Percentiles rank a stretch among this genome's conserved stretches.
Conservation (phyloP, 257 asterid genomes). For the Solanum peruvianum region DNA sequence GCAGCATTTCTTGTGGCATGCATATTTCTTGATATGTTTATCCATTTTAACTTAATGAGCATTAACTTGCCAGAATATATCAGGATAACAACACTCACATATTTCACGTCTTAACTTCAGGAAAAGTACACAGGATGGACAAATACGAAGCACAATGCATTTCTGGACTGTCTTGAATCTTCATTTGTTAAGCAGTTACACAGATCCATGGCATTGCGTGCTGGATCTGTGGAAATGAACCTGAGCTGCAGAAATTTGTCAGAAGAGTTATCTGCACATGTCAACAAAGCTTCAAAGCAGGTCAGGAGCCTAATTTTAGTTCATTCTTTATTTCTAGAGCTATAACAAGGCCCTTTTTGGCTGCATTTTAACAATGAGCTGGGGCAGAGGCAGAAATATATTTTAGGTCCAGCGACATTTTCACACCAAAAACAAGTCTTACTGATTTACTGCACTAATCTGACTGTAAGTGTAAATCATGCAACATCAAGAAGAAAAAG, state of each 20-base stretch:
- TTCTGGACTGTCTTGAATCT: conserved; percentile 54
- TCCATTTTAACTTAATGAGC: neutral
- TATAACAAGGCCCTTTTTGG: neutral
- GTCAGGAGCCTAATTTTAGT: conserved; percentile 11
- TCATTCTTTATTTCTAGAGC: neutral
- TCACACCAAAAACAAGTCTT: neutral
- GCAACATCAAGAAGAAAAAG: neutral
- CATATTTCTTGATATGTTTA: neutral
- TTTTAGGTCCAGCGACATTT: neutral
- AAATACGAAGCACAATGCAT: conserved; percentile 56
- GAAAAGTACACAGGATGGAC: conserved; percentile 47
- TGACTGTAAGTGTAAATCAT: neutral
- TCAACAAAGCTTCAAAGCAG: conserved; percentile 28
- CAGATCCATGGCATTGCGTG: conserved; percentile 24
- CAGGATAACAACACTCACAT: neutral
- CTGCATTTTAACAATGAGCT: neutral
- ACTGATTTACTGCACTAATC: neutral
- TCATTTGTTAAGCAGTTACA: conserved; percentile 64
- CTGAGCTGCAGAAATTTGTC: conserved; percentile 3
- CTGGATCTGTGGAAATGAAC: conserved; percentile 14
- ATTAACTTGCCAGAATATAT: neutral
- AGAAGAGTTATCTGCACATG: conserved; percentile 7
- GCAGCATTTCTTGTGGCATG: neutral
- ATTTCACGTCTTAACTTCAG: conserved; percentile 22
- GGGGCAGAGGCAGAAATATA: neutral